Conservation (phyloP, 306 rosid species). For the Dryas drummondii region DNA sequence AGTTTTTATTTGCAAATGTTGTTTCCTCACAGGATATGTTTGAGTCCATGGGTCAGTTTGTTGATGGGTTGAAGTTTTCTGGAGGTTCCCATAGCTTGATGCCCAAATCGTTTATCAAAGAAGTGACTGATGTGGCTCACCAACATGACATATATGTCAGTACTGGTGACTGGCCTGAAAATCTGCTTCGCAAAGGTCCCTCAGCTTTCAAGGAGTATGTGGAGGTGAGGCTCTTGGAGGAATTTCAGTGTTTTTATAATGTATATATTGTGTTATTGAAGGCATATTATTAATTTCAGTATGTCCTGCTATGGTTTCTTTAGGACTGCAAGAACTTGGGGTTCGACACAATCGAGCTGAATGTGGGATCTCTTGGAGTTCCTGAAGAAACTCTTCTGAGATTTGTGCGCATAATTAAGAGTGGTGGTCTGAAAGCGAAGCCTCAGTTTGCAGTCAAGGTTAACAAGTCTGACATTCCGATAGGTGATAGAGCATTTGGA, state of each 20-base stretch:
- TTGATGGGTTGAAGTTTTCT: conserved; percentile 82
- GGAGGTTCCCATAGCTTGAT: conserved; percentile 86
- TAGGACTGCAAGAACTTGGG: conserved; percentile 93
- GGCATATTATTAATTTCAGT: neutral
- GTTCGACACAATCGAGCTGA: conserved; percentile 76
- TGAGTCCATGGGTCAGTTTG: conserved; percentile 73
- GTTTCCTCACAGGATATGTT: conserved; percentile 59
- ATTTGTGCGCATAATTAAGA: conserved; percentile 74
- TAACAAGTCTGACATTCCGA: conserved; percentile 76
- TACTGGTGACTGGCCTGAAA: conserved; percentile 94
- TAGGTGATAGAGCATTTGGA: conserved; percentile 74
- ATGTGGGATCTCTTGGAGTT: conserved; percentile 63
- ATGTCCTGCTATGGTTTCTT: neutral
- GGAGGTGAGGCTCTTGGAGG: conserved; percentile 49
- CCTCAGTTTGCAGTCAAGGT: conserved; percentile 76
- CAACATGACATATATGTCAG: conserved; percentile 79
- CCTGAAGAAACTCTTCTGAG: conserved; percentile 86
- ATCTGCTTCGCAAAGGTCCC: conserved; percentile 61
- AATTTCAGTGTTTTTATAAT: neutral
- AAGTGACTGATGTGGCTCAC: conserved; percentile 79
- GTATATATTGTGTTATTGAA: neutral
- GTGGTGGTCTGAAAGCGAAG: conserved; percentile 70
- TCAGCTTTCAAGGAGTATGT: conserved; percentile 68
- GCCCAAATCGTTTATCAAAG: conserved; percentile 62
- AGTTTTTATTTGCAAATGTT: conserved; percentile 2